Conservation (phyloP, 306 rosid species). For the Quercus suber region DNA sequence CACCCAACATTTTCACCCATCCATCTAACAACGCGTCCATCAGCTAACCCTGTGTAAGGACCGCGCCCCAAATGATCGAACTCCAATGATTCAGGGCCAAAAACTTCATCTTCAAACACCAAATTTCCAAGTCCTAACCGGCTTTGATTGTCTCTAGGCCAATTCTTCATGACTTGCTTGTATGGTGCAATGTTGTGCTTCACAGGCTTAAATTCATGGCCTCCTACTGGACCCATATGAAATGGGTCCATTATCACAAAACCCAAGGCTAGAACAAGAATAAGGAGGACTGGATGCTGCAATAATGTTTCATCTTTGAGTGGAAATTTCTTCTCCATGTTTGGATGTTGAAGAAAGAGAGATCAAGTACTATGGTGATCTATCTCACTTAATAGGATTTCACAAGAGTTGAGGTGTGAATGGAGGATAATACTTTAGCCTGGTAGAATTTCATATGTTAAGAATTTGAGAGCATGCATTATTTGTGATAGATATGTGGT, state of each 20-base stretch:
- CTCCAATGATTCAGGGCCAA: conserved; percentile 91
- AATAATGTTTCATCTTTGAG: conserved; percentile 59
- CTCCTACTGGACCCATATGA: conserved; percentile 64
- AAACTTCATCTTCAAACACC: conserved; percentile 65
- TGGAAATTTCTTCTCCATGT: conserved; percentile 67
- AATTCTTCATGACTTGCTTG: conserved; percentile 64
- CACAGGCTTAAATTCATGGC: conserved; percentile 68
- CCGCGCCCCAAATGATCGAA: conserved; percentile 74
- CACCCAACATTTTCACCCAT: conserved; percentile 81
- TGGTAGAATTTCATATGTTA: conserved; percentile 31
- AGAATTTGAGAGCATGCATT: conserved; percentile 38
- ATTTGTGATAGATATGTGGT: conserved; percentile 41
- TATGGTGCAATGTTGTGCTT: conserved; percentile 80
- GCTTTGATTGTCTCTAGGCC: conserved; percentile 86
- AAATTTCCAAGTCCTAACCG: conserved; percentile 57
- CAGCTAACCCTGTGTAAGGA: conserved; percentile 85
- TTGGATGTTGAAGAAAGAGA: neutral
- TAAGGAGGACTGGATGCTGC: conserved; percentile 65
- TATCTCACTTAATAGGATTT: neutral
- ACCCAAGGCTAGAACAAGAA: conserved; percentile 54
- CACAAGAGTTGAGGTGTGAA: neutral
- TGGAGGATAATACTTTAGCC: conserved; percentile 6
- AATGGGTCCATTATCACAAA: conserved; percentile 85
- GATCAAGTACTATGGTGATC: neutral
- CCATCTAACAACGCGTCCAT: conserved; percentile 94